A percentile compares a stretch with the other conserved stretches of the same genome.
Evolutionary conservation across 495 filamentous ascomycete genomes (phyloP).

Genomic region (Parathielavia appendiculata): DNA sequence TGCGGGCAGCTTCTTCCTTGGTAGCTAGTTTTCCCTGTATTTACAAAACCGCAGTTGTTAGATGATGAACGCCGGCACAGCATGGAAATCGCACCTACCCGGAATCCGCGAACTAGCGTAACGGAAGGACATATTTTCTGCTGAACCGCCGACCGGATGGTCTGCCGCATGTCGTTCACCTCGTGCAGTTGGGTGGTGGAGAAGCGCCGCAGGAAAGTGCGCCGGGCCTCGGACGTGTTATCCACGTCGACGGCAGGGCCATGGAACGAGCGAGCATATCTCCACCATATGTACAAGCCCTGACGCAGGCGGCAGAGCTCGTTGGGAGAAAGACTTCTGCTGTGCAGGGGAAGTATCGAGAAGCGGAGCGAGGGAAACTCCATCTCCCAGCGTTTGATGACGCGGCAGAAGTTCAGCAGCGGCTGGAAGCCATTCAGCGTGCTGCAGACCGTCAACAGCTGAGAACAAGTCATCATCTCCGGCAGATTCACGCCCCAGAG

Average conservation of each 20-base stretch:
- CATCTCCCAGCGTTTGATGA: constrained; percentile 58
- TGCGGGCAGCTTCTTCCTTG: constrained; percentile 24
- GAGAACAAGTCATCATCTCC: neutral
- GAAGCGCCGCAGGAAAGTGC: constrained; percentile 30
- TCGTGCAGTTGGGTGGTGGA: constrained; percentile 36
- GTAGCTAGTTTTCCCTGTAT: constrained; percentile 12
- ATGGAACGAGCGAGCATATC: constrained; percentile 40
- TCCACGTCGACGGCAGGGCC: constrained; percentile 15
- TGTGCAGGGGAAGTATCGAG: constrained; percentile 52
- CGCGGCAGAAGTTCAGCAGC: constrained; percentile 47
- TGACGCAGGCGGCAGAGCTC: constrained; percentile 59
- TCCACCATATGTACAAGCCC: constrained; percentile 67
- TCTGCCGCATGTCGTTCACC: constrained; percentile 30
- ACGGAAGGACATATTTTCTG: constrained; percentile 37
- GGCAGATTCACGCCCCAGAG: constrained; percentile 35
- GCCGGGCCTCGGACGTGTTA: constrained; percentile 23
- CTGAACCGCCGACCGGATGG: constrained; percentile 29
- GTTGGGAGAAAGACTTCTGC: constrained; percentile 53
- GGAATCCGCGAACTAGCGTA: constrained; percentile 25
- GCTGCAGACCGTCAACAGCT: neutral
- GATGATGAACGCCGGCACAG: neutral
- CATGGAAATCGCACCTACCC: constrained; percentile 19
- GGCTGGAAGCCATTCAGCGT: neutral
- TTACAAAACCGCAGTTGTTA: neutral
- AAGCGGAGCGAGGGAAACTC: constrained; percentile 69